These are phyloP conservation scores for Styphnolobium japonicum DNA, from an alignment of 306 rosid genomes.

Conservation along the genomic window DNA sequence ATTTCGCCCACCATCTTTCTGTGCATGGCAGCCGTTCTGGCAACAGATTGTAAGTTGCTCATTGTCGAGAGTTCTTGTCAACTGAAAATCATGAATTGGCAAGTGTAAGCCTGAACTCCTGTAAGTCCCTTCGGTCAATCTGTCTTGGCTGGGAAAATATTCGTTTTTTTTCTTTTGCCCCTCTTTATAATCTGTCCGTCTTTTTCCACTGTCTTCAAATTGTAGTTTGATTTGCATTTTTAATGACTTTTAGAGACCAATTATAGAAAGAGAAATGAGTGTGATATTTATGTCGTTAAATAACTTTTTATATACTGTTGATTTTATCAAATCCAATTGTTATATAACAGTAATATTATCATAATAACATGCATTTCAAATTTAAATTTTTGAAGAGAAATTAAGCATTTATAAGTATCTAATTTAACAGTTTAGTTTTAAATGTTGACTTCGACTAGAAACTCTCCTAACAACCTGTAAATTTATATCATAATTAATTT, in stretches of 20 bases:
- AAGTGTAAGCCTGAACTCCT: slow-evolving; percentile 22
- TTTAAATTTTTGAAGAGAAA: no score
- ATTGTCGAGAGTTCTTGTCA: slow-evolving; percentile 28
- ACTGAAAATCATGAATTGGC: slow-evolving; percentile 21
- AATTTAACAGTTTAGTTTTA: no score
- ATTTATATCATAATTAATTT: no score
- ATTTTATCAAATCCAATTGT: no score
- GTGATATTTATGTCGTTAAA: no score
- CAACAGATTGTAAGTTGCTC: slow-evolving; percentile 40
- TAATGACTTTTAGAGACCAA: slow-evolving; percentile 10
- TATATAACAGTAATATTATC: no score
- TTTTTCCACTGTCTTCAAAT: neutral
- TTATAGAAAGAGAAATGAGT: slow-evolving; percentile 13
- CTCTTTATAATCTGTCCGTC: neutral
- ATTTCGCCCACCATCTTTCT: slow-evolving; percentile 34
- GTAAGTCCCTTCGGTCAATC: slow-evolving; percentile 19
- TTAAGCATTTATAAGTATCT: no score
- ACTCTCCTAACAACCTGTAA: no score
- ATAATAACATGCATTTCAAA: no score
- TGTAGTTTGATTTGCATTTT: slow-evolving; percentile 29
- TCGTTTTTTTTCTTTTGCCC: neutral
- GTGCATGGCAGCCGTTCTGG: slow-evolving; percentile 10
- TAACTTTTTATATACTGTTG: no score
- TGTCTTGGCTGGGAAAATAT: slow-evolving; percentile 18
- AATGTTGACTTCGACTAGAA: no score